Conservation (phyloP, 2,329 filamentous ascomycete species). For the Fusarium cicatricum region DNA sequence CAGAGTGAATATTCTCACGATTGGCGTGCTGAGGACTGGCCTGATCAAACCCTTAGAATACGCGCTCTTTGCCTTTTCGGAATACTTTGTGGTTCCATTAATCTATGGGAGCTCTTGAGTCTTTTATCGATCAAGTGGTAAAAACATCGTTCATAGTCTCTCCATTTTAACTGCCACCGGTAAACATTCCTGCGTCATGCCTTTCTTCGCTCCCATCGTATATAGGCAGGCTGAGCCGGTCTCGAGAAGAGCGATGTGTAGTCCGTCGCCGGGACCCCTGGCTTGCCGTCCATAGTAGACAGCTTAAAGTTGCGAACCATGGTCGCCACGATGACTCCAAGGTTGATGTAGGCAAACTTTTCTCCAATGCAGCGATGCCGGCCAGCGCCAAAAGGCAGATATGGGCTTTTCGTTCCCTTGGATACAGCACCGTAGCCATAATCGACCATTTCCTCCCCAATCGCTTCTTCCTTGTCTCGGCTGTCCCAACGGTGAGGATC, state of each 20-base stretch:
- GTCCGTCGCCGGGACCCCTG: slow-evolving; percentile 69
- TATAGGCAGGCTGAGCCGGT: slow-evolving; percentile 45
- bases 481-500: slow-evolving; percentile 45
- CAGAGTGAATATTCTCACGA: no score
- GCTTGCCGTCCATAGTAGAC: slow-evolving; percentile 62
- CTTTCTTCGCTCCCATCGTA: slow-evolving; percentile 47
- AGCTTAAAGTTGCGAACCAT: slow-evolving; percentile 70
- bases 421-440: slow-evolving; percentile 45
- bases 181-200: background rate
- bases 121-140: no score
- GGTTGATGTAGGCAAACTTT: slow-evolving; percentile 77
- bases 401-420: slow-evolving; percentile 48
- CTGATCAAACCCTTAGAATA: no score
- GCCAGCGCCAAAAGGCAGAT: slow-evolving; percentile 77
- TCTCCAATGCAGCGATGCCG: slow-evolving; percentile 79
- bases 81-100: no score
- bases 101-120: no score
- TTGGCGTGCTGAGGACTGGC: no score
- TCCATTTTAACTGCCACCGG: no score
- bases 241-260: slow-evolving; percentile 61
- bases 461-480: slow-evolving; percentile 13
- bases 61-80: no score
- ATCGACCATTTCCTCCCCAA: slow-evolving; percentile 34
- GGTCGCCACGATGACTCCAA: slow-evolving; percentile 70
- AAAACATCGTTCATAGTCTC: no score